phyloP scores from a whole-genome alignment of 2,329 filamentous ascomycete genomes.

The Colletotrichum lini region DNA sequence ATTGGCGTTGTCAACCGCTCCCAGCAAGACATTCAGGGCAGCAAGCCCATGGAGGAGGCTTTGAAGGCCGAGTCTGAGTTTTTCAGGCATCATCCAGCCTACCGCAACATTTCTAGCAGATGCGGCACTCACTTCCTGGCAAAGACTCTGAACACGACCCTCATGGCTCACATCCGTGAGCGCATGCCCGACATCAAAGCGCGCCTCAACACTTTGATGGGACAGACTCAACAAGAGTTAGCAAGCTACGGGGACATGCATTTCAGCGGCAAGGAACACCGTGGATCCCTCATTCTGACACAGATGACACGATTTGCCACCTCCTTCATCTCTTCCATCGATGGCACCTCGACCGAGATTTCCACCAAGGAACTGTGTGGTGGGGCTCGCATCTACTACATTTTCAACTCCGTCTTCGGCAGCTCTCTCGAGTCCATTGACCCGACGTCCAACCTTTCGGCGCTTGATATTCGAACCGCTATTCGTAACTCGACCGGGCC shows the following conservation, averaged over 20 bases:
- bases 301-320: constrained; percentile 98
- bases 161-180: constrained; percentile 97
- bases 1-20: constrained; percentile 98
- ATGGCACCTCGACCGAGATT: constrained; percentile 98
- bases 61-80: constrained; percentile 93
- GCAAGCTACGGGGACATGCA: constrained; percentile 98
- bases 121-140: constrained; percentile 96
- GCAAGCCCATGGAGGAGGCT: constrained; percentile 94
- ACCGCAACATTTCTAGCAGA: constrained; percentile 93
- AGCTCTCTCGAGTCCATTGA: constrained; percentile 97
- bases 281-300: constrained; percentile 93
- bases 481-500: constrained; percentile 98
- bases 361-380: constrained; percentile 98
- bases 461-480: constrained; percentile 94
- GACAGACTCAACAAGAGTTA: constrained; percentile 98
- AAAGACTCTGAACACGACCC: constrained; percentile 92
- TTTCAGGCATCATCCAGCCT: constrained; percentile 96
- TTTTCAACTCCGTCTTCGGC: constrained; percentile 98
- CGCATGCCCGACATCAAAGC: constrained; percentile 98
- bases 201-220: constrained; percentile 97
- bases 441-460: constrained; percentile 93
- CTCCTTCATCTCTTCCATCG: constrained; percentile 98
- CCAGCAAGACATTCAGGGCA: constrained; percentile 96
- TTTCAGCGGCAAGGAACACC: constrained; percentile 96
- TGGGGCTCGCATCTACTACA: constrained; percentile 96